Percentiles rank a stretch among this genome's conserved stretches.
These are phyloP conservation scores for Gossypium davidsonii DNA, from an alignment of 441 rosid genomes.

Conservation along the genomic window DNA sequence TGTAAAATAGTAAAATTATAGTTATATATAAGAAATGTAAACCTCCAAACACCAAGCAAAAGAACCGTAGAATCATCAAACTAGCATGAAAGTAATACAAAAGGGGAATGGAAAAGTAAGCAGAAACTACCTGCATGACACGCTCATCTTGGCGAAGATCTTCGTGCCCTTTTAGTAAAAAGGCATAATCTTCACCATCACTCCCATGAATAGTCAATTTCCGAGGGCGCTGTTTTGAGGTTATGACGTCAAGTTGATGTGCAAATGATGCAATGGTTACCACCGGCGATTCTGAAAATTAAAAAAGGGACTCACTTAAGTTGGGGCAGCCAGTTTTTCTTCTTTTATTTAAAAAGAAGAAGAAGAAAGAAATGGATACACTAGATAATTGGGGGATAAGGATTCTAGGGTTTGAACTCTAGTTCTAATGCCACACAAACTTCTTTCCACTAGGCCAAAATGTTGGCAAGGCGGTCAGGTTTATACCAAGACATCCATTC, in stretches of 20 bases:
- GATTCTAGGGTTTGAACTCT: no score
- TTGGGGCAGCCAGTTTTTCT: not conserved
- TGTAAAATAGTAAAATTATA: not conserved
- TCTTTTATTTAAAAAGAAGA: no score
- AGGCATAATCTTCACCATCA: conserved; percentile 90
- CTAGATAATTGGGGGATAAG: no score
- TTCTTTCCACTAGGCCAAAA: no score
- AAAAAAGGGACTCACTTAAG: conserved; percentile 5
- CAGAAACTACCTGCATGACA: conserved; percentile 83
- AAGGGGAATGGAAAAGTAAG: conserved; percentile 6
- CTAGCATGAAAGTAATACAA: not conserved
- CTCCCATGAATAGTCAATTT: conserved; percentile 95
- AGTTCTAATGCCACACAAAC: no score
- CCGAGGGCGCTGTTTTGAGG: conserved; percentile 95
- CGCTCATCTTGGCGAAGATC: conserved; percentile 99
- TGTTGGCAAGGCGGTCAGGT: not conserved
- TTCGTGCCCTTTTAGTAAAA: conserved; percentile 97
- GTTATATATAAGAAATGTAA: not conserved
- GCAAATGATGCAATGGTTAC: conserved; percentile 91
- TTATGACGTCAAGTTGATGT: conserved; percentile 80
- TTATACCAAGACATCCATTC: conserved; percentile 9
- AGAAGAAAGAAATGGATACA: no score
- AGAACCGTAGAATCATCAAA: not conserved
- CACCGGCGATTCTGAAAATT: conserved; percentile 62
- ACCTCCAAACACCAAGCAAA: not conserved